Base-by-base conservation (phyloP, 2,329 filamentous ascomycete species). In the Colletotrichum sp. region DNA sequence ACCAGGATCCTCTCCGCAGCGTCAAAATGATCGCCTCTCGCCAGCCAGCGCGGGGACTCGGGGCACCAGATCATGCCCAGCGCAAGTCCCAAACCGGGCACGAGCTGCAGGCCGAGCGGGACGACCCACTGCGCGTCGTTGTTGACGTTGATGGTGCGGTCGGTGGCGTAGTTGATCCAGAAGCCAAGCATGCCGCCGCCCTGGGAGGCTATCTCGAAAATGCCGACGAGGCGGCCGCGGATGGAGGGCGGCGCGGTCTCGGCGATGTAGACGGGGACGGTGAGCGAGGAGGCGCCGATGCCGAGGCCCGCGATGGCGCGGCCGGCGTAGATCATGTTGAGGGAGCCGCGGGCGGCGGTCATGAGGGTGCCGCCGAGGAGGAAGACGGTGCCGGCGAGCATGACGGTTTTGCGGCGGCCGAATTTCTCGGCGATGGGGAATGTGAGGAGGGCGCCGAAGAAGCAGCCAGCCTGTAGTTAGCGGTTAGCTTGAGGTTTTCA, bases 301-400 rank as follows among this genome's bases (percentile, higher is more conserved):
- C 88, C 88, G n/a, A 90, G 79, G 55, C 89, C 88, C 26, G 87
- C 87, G 73, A 90, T 85, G 58, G 88, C 88, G n/a, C 88, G 84
- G 3, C 88, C 88, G 16, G 81, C 86, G 75, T 88, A 87, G 38
- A 90, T 82, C 80, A 85, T 77, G 75, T 78, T 80, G 36, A 86
- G 78, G 26, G 76, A 79, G 3, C 85, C 85, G 38, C 79, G 78
- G 1, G 82, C 79, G 34, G 80, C 81, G 5, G 82, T 84, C 83
- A 83, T 83, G 24, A 84, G 78, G 8, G 80, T 80, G 43, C 81
- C 83, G 28, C 83, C 85, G 64, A 83, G 67, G 32, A 83, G 79
- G 78, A 89, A 89, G 62, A 88, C 81, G 7, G 82, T 72, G 9
- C 84, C 83, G 6, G 87, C 87, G 26, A 86, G 78, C 73, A 89